Evolutionary conservation across 2,329 filamentous ascomycete species (phyloP), one percentile per base, ranked within the genome.

Genomic region (Plectosphaerella plurivora): DNA sequence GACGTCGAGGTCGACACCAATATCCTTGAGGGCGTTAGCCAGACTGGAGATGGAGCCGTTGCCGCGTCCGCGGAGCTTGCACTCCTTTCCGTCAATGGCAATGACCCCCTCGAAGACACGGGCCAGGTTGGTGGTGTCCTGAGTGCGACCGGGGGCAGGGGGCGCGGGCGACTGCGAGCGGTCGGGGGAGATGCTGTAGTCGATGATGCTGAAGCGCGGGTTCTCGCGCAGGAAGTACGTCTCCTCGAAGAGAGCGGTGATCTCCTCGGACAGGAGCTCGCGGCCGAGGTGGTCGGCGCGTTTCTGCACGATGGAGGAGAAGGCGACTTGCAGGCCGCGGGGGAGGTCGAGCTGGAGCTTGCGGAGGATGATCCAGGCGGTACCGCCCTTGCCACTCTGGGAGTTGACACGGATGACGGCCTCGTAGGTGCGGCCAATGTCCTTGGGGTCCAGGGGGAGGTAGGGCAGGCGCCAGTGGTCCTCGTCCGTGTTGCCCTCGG

Each of bases 361-460:
- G 61, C 88, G 87, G 66, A 92, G 86, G 66, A 97, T 92, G 66
- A 97, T 89, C 89, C 90, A 97, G 49, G 93, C 92, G 55, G 90
- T 87, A 61, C 94, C 94, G 56, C 93, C 93, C 75, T 99, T 97
- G 59, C 93, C 93, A 62, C 85, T 90, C 69, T 97, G 93, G 16
- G 90, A 96, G 77, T 97, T 99, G 81, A 97, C 93, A 55, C 93
- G 89, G 67, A 97, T 97, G 66, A 97, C 88, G 54, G 93, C 93
- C 73, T 97, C 92, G 81, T 97, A 97, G n/a, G 87, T 97, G 53
- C 93, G 86, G 49, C 93, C 93, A 58, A 97, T 96, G 65, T 97
- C 93, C 64, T 88, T 81, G 5, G 93, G 93, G 65, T 97, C 93
- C 62, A 97, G 81, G 12, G 93, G 93, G 47, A 97, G 86, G 67